Percentiles rank a stretch among this genome's conserved stretches.
Conservation (phyloP, 495 filamentous ascomycete species). For the Penicillium cataractarum region DNA sequence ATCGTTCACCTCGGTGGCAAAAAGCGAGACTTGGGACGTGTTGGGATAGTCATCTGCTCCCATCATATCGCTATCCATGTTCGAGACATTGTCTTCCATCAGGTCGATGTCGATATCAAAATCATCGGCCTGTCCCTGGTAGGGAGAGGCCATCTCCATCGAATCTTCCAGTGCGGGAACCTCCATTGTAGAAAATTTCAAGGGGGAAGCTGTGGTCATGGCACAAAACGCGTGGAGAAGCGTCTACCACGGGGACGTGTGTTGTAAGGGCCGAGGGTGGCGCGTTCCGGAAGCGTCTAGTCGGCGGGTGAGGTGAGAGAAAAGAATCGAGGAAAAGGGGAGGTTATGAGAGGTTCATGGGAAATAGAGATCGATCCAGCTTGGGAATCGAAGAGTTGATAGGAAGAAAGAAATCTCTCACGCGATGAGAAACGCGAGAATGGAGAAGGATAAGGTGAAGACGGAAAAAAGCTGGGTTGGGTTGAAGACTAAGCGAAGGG, state of each 20-base stretch:
- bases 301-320: conserved; percentile 1
- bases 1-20: conserved; percentile 31
- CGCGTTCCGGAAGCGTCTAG: conserved; percentile 6
- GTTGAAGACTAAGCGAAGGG: conserved; percentile 46
- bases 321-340: neutral
- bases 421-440: conserved; percentile 20
- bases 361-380: neutral
- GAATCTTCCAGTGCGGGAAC: conserved; percentile 45
- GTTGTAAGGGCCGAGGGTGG: conserved; percentile 29
- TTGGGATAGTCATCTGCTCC: conserved; percentile 51
- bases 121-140: conserved; percentile 59
- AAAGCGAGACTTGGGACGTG: conserved; percentile 39
- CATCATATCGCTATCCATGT: conserved; percentile 65
- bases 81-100: conserved; percentile 52
- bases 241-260: conserved; percentile 22
- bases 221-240: conserved; percentile 29
- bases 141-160: conserved; percentile 60
- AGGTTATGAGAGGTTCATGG: neutral
- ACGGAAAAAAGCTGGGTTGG: conserved; percentile 19
- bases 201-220: conserved; percentile 44
- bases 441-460: conserved; percentile 13
- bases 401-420: neutral
- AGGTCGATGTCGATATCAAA: conserved; percentile 79
- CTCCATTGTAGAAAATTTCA: conserved; percentile 45
- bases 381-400: neutral